Conservation (phyloP, 2,329 filamentous ascomycete genomes). For the Emmonsia crescens region DNA sequence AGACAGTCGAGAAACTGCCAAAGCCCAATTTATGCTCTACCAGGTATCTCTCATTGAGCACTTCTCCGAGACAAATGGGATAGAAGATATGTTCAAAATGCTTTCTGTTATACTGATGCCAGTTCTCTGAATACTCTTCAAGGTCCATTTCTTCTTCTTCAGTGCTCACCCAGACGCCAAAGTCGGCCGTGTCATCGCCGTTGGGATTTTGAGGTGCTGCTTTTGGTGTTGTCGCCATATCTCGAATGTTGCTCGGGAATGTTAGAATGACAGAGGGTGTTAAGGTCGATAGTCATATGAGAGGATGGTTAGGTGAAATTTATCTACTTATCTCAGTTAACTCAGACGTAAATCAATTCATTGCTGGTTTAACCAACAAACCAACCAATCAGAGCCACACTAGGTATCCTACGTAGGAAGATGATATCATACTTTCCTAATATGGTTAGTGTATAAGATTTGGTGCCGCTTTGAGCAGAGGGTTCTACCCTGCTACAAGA, state of each 20-base stretch:
- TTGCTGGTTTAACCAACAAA: neutral
- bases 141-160: constrained; percentile 2
- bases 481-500: neutral
- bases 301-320: neutral
- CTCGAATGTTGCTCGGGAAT: too few species aligned
- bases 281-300: neutral
- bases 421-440: too few species aligned
- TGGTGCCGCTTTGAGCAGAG: too few species aligned
- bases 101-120: too few species aligned
- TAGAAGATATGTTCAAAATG: constrained; percentile 15
- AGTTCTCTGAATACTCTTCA: too few species aligned
- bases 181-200: neutral
- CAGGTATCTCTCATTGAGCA: constrained; percentile 17
- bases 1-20: constrained; percentile 8
- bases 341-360: too few species aligned
- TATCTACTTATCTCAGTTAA: neutral
- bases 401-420: too few species aligned
- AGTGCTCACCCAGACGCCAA: neutral
- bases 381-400: too few species aligned
- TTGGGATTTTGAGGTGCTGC: neutral
- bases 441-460: too few species aligned
- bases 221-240: neutral
- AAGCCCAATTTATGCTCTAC: constrained; percentile 19
- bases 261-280: neutral
- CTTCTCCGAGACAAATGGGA: constrained; percentile 6